These are phyloP conservation scores for Arthrobotrys entomopaga DNA, from an alignment of 2,329 filamentous ascomycete species.

Conservation along the genomic window DNA sequence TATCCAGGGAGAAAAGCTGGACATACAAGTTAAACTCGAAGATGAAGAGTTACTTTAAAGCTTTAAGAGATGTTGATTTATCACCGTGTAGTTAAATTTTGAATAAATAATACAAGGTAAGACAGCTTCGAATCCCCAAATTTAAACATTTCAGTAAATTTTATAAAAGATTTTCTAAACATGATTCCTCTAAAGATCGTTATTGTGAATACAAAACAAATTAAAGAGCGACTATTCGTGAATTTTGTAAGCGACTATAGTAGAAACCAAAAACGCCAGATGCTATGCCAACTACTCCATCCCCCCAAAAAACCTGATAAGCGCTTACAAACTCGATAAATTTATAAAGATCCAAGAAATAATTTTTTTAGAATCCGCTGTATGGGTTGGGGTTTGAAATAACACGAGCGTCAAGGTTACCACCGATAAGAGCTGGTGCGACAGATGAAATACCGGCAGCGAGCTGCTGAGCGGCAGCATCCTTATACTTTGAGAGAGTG, in stretches of 20 bases:
- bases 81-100: too few relatives aligned
- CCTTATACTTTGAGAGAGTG: conserved; percentile 39
- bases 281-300: neutral
- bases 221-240: neutral
- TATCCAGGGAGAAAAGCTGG: too few relatives aligned
- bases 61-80: too few relatives aligned
- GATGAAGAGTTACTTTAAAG: neutral
- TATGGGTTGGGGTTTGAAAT: conserved; percentile 46
- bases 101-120: neutral
- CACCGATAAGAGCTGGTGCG: conserved; percentile 23
- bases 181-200: neutral
- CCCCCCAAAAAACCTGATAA: neutral
- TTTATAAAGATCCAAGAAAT: neutral
- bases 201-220: neutral
- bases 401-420: conserved; percentile 24
- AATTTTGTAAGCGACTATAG: neutral
- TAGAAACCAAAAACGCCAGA: neutral
- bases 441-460: conserved; percentile 1
- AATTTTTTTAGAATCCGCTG: conserved; percentile 46
- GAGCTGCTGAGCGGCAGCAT: conserved; percentile 6
- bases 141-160: neutral
- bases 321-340: neutral
- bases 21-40: too few relatives aligned
- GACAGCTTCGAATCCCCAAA: neutral
- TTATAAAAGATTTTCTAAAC: neutral